Conservation (phyloP, 148 eudicot species). For the Dysphania ambrosioides region DNA sequence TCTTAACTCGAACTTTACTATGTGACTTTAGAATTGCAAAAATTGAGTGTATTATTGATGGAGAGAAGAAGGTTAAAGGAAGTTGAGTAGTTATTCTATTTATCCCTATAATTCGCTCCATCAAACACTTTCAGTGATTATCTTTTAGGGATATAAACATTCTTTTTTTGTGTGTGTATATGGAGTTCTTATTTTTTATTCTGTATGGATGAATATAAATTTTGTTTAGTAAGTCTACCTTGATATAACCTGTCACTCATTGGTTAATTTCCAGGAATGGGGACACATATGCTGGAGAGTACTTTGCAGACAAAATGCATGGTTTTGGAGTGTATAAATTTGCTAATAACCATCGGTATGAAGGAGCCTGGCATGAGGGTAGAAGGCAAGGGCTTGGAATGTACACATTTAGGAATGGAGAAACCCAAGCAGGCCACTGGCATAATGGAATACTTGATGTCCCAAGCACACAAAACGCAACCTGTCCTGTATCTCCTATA, state of each 20-base stretch:
- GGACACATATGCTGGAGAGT: slow-evolving; percentile 88
- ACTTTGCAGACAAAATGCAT: slow-evolving; percentile 96
- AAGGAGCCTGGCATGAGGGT: slow-evolving; percentile 99
- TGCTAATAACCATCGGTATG: slow-evolving; percentile 82
- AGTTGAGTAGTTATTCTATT: background rate
- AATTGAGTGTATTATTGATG: background rate
- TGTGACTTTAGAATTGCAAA: background rate
- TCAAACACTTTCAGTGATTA: no score
- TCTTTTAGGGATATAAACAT: no score
- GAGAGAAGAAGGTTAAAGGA: background rate
- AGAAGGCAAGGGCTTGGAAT: slow-evolving; percentile 94
- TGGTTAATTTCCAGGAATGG: slow-evolving; percentile 54
- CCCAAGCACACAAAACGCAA: slow-evolving; percentile 75
- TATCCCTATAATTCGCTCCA: no score
- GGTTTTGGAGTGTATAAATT: slow-evolving; percentile 86
- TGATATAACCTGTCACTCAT: slow-evolving; percentile 2
- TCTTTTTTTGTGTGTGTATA: background rate
- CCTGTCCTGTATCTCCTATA: slow-evolving; percentile 68
- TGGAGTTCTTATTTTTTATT: no score
- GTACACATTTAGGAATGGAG: slow-evolving; percentile 89
- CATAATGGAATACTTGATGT: slow-evolving; percentile 78
- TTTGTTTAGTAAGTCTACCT: background rate
- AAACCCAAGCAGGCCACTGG: slow-evolving; percentile 94
- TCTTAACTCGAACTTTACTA: background rate
- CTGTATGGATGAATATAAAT: background rate